phyloP scores from a whole-genome alignment of 139 green algal genomes.

The Edaphochlamys debaryana region DNA sequence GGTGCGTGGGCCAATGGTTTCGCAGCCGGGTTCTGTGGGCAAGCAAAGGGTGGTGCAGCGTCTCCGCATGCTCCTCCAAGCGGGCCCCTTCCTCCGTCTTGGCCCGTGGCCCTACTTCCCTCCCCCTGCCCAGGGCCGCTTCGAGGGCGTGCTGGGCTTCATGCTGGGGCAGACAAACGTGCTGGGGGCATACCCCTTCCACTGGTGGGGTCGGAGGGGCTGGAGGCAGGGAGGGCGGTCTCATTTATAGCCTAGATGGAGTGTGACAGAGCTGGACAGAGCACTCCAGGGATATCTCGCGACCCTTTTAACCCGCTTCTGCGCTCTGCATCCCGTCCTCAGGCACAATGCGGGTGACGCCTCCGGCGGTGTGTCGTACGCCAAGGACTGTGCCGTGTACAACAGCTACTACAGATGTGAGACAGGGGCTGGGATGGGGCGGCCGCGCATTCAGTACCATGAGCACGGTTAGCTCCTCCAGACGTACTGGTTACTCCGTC shows the following conservation, averaged over 20 bases:
- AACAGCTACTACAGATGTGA: slow-evolving; percentile 51
- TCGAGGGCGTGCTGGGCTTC: slow-evolving; percentile 62
- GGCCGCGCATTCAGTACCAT: too few species aligned
- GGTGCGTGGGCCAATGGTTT: too few species aligned
- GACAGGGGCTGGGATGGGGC: not conserved
- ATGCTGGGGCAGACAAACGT: slow-evolving; percentile 64
- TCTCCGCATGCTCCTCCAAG: too few species aligned
- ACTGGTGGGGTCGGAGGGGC: slow-evolving; percentile 45
- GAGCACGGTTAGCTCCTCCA: too few species aligned
- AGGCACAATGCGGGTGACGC: slow-evolving; percentile 38
- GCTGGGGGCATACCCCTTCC: slow-evolving; percentile 70
- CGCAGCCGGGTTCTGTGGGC: too few species aligned
- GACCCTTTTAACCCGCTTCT: too few species aligned
- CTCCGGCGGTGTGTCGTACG: slow-evolving; percentile 22
- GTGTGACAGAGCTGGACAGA: not conserved
- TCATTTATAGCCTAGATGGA: not conserved
- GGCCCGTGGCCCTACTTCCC: too few species aligned
- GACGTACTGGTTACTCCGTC: too few species aligned
- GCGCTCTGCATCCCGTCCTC: not conserved
- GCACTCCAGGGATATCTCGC: too few species aligned
- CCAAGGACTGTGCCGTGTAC: slow-evolving; percentile 62
- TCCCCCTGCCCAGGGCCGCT: slow-evolving; percentile 41
- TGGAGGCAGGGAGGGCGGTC: not conserved
- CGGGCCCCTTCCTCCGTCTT: too few species aligned
- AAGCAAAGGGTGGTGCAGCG: too few species aligned